Conservation (phyloP, 1,139 yeast species). For the Pichia sp. region DNA sequence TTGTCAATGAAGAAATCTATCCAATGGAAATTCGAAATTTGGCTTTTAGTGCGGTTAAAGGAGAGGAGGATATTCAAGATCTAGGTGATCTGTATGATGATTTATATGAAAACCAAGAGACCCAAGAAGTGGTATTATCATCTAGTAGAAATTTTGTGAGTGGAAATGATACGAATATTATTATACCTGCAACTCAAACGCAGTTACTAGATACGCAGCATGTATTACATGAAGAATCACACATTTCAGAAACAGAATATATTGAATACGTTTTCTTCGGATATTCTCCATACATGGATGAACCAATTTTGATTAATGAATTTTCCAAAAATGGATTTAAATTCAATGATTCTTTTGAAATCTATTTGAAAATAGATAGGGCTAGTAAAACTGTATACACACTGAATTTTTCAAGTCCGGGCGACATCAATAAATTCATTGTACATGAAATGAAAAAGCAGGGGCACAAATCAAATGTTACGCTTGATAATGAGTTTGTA, state of each 20-base stretch:
- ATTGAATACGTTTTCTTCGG: conserved; percentile 6
- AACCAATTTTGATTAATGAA: conserved; percentile 4
- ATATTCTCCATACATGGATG: conserved; percentile 9
- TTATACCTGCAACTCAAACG: neutral
- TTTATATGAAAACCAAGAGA: too few relatives aligned
- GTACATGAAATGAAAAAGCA: too few relatives aligned
- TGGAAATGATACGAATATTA: neutral
- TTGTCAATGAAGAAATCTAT: too few relatives aligned
- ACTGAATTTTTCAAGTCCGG: conserved; percentile 5
- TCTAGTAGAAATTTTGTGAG: neutral
- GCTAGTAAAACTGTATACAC: conserved; percentile 1
- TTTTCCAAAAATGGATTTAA: conserved; percentile 2
- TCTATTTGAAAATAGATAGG: conserved; percentile 7
- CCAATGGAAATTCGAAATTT: too few relatives aligned
- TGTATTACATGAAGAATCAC: neutral
- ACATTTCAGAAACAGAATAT: neutral
- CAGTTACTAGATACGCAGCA: neutral
- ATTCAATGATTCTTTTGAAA: conserved; percentile 13
- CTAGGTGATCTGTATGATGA: too few relatives aligned
- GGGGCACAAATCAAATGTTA: too few relatives aligned
- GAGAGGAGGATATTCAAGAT: too few relatives aligned
- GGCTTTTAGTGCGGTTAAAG: too few relatives aligned
- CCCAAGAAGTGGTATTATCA: neutral
- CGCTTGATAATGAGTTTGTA: too few relatives aligned
- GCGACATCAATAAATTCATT: too few relatives aligned